Evolutionary conservation across 306 rosid genomes (phyloP).

Genomic region (Ormosia emarginata): DNA sequence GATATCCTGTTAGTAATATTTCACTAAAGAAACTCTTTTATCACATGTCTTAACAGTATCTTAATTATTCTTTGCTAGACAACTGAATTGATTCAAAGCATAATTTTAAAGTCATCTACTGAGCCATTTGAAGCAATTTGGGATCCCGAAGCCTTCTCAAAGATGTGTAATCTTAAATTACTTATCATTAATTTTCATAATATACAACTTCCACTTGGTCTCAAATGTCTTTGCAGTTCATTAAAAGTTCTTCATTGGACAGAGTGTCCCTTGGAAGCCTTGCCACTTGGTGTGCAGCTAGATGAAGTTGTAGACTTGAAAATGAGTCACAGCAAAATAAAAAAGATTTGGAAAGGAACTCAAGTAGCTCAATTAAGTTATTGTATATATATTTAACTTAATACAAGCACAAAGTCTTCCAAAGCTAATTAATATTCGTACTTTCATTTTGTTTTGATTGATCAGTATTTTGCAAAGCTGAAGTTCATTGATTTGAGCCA

Average conservation of each 20-base stretch:
- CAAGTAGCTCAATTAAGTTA: not conserved
- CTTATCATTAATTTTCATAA: not conserved
- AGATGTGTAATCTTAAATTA: not conserved
- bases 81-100: not conserved
- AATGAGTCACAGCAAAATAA: not conserved
- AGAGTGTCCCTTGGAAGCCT: not conserved
- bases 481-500: conserved; percentile 11
- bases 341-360: not conserved
- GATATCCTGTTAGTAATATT: too few relatives aligned
- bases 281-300: not conserved
- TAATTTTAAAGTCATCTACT: not conserved
- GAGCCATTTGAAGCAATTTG: not conserved
- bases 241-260: not conserved
- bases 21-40: too few relatives aligned
- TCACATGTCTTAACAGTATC: not conserved
- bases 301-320: conserved; percentile 11
- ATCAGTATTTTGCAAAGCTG: conserved; percentile 3
- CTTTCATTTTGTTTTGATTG: not conserved
- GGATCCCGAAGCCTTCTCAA: conserved; percentile 14
- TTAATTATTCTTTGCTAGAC: not conserved
- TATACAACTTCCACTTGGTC: not conserved
- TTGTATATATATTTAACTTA: not conserved
- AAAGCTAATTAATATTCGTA: not conserved
- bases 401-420: not conserved
- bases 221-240: not conserved